A percentile compares a stretch with the other conserved stretches of the same genome.
phyloP scores from a whole-genome alignment of 768 basidiomycete species.

The Serendipita sp. region DNA sequence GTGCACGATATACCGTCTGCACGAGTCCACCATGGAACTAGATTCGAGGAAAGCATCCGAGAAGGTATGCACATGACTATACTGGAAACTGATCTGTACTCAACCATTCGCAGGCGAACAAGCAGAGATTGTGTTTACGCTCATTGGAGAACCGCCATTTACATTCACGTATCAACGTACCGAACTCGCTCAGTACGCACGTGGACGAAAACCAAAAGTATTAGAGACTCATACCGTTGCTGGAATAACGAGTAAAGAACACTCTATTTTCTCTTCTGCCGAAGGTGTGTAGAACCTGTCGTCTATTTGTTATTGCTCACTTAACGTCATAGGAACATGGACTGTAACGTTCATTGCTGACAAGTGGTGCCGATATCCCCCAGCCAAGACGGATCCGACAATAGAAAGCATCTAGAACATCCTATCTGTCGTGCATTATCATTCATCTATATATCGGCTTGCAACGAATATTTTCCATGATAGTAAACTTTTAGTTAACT shows the following conservation, averaged over 20 bases:
- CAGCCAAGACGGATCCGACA: slow-evolving; percentile 33
- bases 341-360: slow-evolving; percentile 86
- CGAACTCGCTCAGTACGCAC: slow-evolving; percentile 48
- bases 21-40: slow-evolving; percentile 72
- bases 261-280: slow-evolving; percentile 80
- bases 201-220: slow-evolving; percentile 52
- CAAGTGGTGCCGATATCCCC: slow-evolving; percentile 78
- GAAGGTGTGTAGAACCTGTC: slow-evolving; percentile 43
- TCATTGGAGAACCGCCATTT: slow-evolving; percentile 87
- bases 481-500: no score
- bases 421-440: no score
- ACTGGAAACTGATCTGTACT: background rate
- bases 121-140: slow-evolving; percentile 82
- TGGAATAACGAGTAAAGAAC: slow-evolving; percentile 53
- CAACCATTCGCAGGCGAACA: slow-evolving; percentile 47
- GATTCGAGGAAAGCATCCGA: slow-evolving; percentile 69
- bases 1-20: slow-evolving; percentile 81
- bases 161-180: slow-evolving; percentile 88
- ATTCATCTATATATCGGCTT: no score
- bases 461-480: no score
- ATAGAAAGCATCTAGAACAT: background rate
- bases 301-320: background rate
- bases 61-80: slow-evolving; percentile 41
- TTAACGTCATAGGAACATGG: slow-evolving; percentile 51
- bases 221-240: slow-evolving; percentile 86